These are phyloP conservation scores for Tylopilus plumbeoviolaceoides DNA, from an alignment of 768 basidiomycete species.

Conservation along the genomic window DNA sequence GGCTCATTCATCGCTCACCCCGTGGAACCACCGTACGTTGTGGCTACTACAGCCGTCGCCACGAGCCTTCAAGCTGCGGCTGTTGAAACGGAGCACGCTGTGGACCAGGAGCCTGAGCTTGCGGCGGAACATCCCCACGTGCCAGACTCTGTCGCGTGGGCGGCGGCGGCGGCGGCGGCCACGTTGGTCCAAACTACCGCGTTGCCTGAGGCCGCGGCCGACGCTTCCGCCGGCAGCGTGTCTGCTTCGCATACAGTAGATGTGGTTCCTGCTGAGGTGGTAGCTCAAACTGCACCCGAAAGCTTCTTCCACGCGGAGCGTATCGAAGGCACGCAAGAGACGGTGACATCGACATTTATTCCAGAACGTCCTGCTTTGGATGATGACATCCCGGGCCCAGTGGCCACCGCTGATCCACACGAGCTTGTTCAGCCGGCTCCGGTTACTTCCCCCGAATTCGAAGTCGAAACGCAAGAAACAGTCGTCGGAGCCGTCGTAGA, in stretches of 20 bases:
- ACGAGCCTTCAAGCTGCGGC: background rate
- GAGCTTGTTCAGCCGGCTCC: background rate
- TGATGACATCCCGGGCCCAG: conserved; percentile 6
- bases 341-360: background rate
- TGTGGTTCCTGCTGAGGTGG: background rate
- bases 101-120: conserved; percentile 2
- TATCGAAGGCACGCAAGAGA: background rate
- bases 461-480: background rate
- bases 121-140: background rate
- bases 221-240: background rate
- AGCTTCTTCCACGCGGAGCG: background rate
- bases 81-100: conserved; percentile 1
- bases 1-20: background rate
- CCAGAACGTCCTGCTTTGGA: background rate
- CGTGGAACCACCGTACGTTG: background rate
- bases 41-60: background rate
- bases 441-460: background rate
- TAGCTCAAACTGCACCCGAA: conserved; percentile 1
- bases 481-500: background rate
- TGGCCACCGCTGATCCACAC: background rate
- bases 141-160: background rate
- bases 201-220: background rate
- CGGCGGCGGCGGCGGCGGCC: background rate
- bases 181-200: background rate
- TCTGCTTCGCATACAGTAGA: background rate